Evolutionary conservation across 805 yeast species (phyloP).

Genomic region (Wickerhamiella slavikovae): DNA sequence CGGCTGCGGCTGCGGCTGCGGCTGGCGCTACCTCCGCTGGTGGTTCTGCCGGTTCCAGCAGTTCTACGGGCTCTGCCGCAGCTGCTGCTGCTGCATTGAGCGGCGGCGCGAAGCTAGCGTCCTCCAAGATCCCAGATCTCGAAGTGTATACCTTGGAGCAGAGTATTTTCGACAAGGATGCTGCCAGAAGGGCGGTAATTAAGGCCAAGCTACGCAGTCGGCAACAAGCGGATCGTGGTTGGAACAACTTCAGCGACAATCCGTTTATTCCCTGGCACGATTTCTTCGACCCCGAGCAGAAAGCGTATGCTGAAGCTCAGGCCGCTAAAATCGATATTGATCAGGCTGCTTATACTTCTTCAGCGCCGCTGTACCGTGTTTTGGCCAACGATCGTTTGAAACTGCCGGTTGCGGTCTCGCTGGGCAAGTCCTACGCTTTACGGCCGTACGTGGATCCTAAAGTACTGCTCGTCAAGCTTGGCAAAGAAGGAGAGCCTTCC

Average conservation of each 20-base stretch:
- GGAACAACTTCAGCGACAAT: conserved; percentile 73
- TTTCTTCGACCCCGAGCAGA: conserved; percentile 29
- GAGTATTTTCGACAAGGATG: conserved; percentile 53
- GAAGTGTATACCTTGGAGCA: conserved; percentile 67
- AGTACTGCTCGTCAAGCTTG: conserved; percentile 7
- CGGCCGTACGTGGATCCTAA: conserved; percentile 12
- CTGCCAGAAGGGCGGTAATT: conserved; percentile 64
- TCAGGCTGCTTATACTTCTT: conserved; percentile 65
- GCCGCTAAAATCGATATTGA: conserved; percentile 7
- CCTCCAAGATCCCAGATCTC: conserved; percentile 84
- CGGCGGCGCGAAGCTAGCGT: conserved; percentile 42
- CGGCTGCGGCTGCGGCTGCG: conserved; percentile 6
- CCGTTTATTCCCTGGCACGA: conserved; percentile 66
- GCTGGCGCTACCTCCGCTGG: conserved; percentile 4
- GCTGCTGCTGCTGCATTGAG: conserved; percentile 4
- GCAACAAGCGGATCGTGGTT: conserved; percentile 45
- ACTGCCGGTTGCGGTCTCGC: conserved; percentile 13
- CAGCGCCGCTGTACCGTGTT: conserved; percentile 24
- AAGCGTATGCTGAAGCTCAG: conserved; percentile 3
- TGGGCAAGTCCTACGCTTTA: conserved; percentile 13
- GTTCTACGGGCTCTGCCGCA: conserved; percentile 6
- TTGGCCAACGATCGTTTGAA: conserved; percentile 22
- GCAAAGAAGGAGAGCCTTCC: conserved; percentile 6
- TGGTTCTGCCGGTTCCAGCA: too few species aligned
- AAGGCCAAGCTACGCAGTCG: conserved; percentile 60